A percentile compares a stretch with the other conserved stretches of the same genome.
Conservation (phyloP, 2,329 filamentous ascomycete genomes). For the Claviceps cyperi region DNA sequence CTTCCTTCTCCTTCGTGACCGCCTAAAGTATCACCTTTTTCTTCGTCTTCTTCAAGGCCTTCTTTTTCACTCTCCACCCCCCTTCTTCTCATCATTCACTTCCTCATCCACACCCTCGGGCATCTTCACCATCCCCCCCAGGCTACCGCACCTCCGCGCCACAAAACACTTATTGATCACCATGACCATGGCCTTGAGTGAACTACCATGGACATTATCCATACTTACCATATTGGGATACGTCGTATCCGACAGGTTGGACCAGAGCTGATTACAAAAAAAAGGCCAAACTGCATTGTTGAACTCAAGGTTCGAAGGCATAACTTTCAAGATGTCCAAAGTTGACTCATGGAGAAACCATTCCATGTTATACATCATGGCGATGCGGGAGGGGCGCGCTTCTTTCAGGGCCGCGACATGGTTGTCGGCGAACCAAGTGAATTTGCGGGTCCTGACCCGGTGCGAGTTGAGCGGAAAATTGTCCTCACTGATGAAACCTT, state of each 20-base stretch:
- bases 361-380: constrained; percentile 12
- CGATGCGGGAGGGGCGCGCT: constrained; percentile 6
- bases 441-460: constrained; percentile 11
- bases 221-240: constrained; percentile 22
- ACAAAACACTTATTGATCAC: constrained; percentile 18
- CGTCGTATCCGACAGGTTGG: constrained; percentile 7
- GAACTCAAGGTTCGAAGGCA: constrained; percentile 5
- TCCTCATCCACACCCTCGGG: not conserved
- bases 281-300: constrained; percentile 9
- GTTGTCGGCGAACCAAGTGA: constrained; percentile 8
- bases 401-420: constrained; percentile 10
- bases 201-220: constrained; percentile 13
- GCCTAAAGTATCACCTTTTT: too few species aligned
- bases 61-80: not conserved
- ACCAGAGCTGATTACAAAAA: constrained; percentile 14
- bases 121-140: constrained; percentile 10
- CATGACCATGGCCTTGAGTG: constrained; percentile 13
- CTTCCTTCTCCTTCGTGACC: too few species aligned
- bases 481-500: constrained; percentile 15
- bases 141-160: constrained; percentile 11
- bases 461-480: constrained; percentile 13
- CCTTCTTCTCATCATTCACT: not conserved
- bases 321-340: constrained; percentile 1
- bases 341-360: constrained; percentile 14
- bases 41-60: not conserved